Evolutionary conservation across 192 early-diverging fungal genomes (phyloP).

Genomic region (Coemansia sp.): DNA sequence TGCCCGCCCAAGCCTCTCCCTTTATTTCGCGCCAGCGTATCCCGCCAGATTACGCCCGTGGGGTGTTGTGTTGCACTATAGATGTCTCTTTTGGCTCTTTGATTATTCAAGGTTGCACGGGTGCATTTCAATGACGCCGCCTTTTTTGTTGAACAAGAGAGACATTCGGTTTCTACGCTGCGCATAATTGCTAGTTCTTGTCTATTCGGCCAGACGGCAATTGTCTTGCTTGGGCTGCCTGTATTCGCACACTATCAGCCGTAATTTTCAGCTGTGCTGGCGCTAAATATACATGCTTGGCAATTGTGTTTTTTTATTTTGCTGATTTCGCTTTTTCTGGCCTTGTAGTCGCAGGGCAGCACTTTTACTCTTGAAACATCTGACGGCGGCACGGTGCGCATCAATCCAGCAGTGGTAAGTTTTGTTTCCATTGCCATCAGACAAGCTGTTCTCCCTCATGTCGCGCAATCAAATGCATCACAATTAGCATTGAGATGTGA

Average conservation of each 20-base stretch:
- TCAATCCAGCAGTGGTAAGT: slow-evolving; percentile 52
- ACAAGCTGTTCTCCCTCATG: not conserved
- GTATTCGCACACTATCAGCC: slow-evolving; percentile 15
- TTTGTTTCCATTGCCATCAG: not conserved
- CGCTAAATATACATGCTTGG: slow-evolving; percentile 7
- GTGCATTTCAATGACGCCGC: slow-evolving; percentile 6
- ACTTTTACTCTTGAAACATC: slow-evolving; percentile 50
- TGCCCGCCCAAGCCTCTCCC: slow-evolving; percentile 8
- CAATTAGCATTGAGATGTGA: no score
- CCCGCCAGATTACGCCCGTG: no score
- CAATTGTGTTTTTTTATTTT: slow-evolving; percentile 1
- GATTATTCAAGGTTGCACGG: slow-evolving; percentile 6
- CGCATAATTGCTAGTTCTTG: slow-evolving; percentile 15
- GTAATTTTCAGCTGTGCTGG: not conserved
- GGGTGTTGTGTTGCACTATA: slow-evolving; percentile 5
- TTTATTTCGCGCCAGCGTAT: not conserved
- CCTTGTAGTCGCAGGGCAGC: slow-evolving; percentile 46
- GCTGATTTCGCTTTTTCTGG: slow-evolving; percentile 6
- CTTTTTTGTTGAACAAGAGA: not conserved
- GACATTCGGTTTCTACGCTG: slow-evolving; percentile 15
- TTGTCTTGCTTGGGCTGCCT: slow-evolving; percentile 1
- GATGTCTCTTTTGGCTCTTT: slow-evolving; percentile 5
- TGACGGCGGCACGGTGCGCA: slow-evolving; percentile 31
- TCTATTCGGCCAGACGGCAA: slow-evolving; percentile 7
- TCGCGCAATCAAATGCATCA: no score